Evolutionary conservation across 306 rosid species (phyloP), one percentile per base, ranked within the genome.

Genomic region (Styphnolobium japonicum): DNA sequence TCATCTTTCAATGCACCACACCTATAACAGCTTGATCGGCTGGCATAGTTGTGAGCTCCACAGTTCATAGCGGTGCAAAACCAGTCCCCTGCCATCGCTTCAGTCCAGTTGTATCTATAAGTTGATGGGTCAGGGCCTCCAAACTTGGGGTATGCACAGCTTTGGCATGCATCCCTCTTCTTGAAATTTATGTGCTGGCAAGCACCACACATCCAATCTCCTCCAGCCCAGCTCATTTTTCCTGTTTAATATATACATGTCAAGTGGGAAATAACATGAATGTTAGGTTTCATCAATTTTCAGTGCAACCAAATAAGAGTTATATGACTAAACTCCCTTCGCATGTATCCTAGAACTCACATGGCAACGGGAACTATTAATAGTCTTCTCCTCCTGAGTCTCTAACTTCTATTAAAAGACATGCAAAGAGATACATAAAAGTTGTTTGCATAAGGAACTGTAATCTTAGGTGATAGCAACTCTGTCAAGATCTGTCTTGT

Each of bases 111-210:
- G 86, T 76, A 84, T 6, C 78, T 83, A 33, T 91, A 92, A 5
- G 90, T 84, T 12, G 95, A 55, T 48, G 98, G 97, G 75, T 94
- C 97, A 12, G 98, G 94, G 5, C 98, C 98, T 6, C 97, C 98
- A 83, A 53, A 83, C 71, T 92, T 94, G 16, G 98, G 98, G 87
- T 90, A 94, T 46, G 73, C 86, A 73, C 98, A 94, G 8, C 83
- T 86, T 52, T 92, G 97, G 77, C 98, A 94, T 42, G 90, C 82
- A n/a, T 92, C 97, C 27, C 98, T 73, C 79, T 92, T 94, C 78
- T 94, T 94, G 79, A 94, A 94, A 40, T 94, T 94, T 86, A 76
- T 3, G 88, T 94, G 93, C 84, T 92, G 91, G 90, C 98, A 94
- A 63, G 89, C 91, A 10, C 87, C 87, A 66, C 98, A 94, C 90